Base-by-base conservation (phyloP, 1,284 basidiomycete genomes). In the Ceratobasidium sp. region DNA sequence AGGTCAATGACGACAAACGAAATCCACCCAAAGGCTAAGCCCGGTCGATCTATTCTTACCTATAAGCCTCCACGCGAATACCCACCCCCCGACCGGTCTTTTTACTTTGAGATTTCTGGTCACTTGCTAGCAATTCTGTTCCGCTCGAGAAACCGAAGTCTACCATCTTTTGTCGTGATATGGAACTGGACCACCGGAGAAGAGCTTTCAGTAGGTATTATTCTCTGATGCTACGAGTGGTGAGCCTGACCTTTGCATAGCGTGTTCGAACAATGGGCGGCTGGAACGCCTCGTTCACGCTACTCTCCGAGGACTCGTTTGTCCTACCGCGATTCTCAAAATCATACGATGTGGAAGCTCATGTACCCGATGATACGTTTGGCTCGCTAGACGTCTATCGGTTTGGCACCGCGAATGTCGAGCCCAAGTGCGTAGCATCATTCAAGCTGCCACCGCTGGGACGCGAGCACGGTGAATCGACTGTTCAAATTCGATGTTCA, bases 181-280 rank as follows among this genome's bases (percentile, higher is more conserved):
- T 71, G 69, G 69, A 38, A 71, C 20, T 71, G 69, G 69, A 71
- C 52, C 7, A 71, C 69, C 27, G 69, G 69, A 30, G 41, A 27
- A 35, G 35, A 59, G 14, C 35, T 71, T 12, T 33, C 54, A 27
- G 69, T 71, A 38, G 59, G 69, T 60, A 18, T 30, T 59, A 12
- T 71, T 23, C 20, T 27, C 18, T 27, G 14, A n/a, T 33, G n/a
- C 27, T 20, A 41, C 7, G 55, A 5, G n/a, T 46, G 5, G 35
- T 18, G 3, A 27, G 14, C 44, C 41, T 59, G 38, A 59, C 18
- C 20, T 20, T 60, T 23, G 20, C 16, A 18, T 44, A 71, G 69
- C 23, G 41, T 14, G 27, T 35, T 41, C 54, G 23, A 2, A 55
- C 69, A 20, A 35, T 27, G 6, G 55, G 54, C n/a, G 69, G 55